Base-by-base conservation (phyloP, 768 basidiomycete genomes). In the Russula virescens region DNA sequence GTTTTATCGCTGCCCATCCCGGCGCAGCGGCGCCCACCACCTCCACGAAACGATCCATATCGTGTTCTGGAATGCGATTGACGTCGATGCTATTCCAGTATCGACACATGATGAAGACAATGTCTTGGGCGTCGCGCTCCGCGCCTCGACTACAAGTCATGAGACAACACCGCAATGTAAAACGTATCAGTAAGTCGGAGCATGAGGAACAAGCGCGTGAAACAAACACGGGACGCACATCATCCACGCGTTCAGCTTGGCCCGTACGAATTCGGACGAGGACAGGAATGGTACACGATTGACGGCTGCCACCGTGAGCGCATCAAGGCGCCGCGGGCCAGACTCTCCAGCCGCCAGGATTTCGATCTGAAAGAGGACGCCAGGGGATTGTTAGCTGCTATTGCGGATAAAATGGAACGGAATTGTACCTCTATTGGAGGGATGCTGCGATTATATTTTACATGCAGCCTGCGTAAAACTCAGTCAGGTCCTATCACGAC, bases 11-110 rank as follows among this genome's bases (percentile, higher is more conserved):
- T 52, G 77, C 75, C 91, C 91, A 93, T 7, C 87, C 85, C 21
- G 87, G 80, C 11, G 80, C 83, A 47, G 82, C 88, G n/a, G 79
- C 75, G 48, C 80, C 72, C 69, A 88, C 79, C 42, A 77, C 78
- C 16, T 78, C 70, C 34, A 88, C 85, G 69, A 93, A 93, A 34
- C 81, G 78, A 62, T 83, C 84, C 91, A 93, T 93, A 70, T 93
- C 91, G 62, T 85, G 83, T 73, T 93, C 91, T 28, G 86, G 85
- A 62, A 93, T 86, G 67, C 91, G 88, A 71, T 93, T 93, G 67
- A 92, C 84, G 73, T 93, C 91, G 64, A 93, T 82, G 58, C 81
- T 79, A 71, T 87, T 88, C 90, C 91, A 92, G 70, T 87, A 89
- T 59, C 83, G 83, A 61, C 82, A 78, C 68, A 94, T 77, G 43